These are phyloP conservation scores for Neurospora sp. DNA, from an alignment of 495 filamentous ascomycete species.

Conservation along the genomic window DNA sequence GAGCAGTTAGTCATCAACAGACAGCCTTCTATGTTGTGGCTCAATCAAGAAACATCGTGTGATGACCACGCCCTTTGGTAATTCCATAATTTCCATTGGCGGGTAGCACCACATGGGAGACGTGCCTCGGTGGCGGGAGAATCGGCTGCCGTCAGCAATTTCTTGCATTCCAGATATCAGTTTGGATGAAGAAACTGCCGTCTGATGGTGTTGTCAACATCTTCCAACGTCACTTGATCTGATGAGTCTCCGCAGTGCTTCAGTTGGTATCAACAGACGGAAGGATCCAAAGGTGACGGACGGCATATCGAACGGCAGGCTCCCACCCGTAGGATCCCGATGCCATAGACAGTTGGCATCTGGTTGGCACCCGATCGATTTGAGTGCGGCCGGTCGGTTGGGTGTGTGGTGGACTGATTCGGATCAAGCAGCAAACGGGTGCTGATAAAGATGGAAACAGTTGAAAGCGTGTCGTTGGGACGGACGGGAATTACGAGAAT, in stretches of 20 bases:
- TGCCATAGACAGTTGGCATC: not conserved
- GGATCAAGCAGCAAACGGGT: not conserved
- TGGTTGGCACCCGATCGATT: not conserved
- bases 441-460: not conserved
- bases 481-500: conserved; percentile 1
- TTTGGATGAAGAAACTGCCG: not conserved
- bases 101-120: not conserved
- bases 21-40: not conserved
- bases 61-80: not conserved
- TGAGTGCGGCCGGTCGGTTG: not conserved
- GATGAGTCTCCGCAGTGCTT: not conserved
- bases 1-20: not conserved
- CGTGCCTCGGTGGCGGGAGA: not conserved
- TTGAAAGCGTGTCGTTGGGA: not conserved
- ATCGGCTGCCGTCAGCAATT: not conserved
- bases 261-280: not conserved
- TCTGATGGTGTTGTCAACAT: not conserved
- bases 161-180: not conserved
- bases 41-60: not conserved
- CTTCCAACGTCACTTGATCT: not conserved
- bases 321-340: not conserved
- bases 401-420: not conserved
- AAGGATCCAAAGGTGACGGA: not conserved
- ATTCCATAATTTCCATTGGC: not conserved
- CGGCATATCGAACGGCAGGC: not conserved